Percentiles rank a stretch among this genome's conserved stretches.
phyloP scores from a whole-genome alignment of 768 basidiomycete genomes.

The Tulasnella sp. region DNA sequence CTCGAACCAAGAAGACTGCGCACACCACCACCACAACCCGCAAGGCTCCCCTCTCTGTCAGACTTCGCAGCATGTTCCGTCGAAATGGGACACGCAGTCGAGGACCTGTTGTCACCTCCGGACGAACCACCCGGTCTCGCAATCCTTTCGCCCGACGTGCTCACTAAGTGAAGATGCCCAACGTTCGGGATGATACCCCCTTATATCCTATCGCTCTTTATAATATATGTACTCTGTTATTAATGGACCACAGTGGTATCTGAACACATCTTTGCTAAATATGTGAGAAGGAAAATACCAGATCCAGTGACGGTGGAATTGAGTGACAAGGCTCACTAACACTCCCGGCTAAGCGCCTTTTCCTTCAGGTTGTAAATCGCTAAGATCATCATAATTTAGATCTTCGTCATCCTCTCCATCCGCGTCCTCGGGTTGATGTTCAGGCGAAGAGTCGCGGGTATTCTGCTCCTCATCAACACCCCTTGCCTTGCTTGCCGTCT shows the following conservation, averaged over 20 bases:
- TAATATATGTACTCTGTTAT: neutral
- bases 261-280: neutral
- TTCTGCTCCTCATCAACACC: neutral
- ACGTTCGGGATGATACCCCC: neutral
- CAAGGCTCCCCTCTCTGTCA: neutral
- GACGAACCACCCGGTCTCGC: neutral
- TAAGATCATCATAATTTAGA: neutral
- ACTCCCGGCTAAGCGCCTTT: neutral
- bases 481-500: neutral
- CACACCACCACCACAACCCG: neutral
- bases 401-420: slow-evolving; percentile 12
- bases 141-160: neutral
- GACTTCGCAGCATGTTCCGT: neutral
- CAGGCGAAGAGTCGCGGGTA: neutral
- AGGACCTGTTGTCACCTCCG: neutral
- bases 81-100: neutral
- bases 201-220: neutral
- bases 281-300: neutral
- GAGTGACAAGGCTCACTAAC: no score
- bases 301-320: no score
- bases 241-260: neutral
- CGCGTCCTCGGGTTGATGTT: slow-evolving; percentile 5
- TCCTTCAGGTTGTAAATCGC: neutral
- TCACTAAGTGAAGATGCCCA: neutral
- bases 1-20: neutral